Evolutionary conservation across 2,329 filamentous ascomycete species (phyloP).

Genomic region (Pestalotiopsis sp.): DNA sequence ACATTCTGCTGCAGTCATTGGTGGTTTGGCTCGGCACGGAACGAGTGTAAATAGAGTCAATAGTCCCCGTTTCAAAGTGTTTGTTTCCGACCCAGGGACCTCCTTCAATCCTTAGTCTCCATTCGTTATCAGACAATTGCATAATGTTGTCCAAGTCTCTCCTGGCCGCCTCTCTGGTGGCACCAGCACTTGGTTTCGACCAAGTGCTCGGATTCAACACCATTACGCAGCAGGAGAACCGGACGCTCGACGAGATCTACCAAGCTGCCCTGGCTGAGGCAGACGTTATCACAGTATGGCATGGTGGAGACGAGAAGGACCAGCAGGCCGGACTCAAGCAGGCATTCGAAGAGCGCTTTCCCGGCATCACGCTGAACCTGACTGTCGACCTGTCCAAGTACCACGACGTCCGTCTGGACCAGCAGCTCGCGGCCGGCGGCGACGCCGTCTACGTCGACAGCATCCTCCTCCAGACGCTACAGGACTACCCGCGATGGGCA

Average conservation of each 20-base stretch:
- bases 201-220: conserved; percentile 26
- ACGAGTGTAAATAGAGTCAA: neutral
- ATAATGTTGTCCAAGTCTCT: neutral
- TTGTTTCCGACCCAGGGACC: neutral
- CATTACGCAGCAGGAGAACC: conserved; percentile 39
- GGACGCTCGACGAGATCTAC: conserved; percentile 52
- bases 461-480: conserved; percentile 50
- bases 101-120: neutral
- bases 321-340: conserved; percentile 42
- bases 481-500: conserved; percentile 56
- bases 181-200: conserved; percentile 22
- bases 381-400: conserved; percentile 61
- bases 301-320: conserved; percentile 48
- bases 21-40: neutral
- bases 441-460: conserved; percentile 46
- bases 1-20: neutral
- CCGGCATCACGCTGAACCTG: conserved; percentile 52
- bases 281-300: conserved; percentile 47
- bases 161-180: neutral
- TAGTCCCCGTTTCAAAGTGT: neutral
- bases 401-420: conserved; percentile 49
- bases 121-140: neutral
- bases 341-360: conserved; percentile 49
- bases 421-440: conserved; percentile 37
- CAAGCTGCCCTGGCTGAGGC: conserved; percentile 47